Evolutionary conservation across 2,329 filamentous ascomycete species (phyloP).

Genomic region (Botrytis tulipae): DNA sequence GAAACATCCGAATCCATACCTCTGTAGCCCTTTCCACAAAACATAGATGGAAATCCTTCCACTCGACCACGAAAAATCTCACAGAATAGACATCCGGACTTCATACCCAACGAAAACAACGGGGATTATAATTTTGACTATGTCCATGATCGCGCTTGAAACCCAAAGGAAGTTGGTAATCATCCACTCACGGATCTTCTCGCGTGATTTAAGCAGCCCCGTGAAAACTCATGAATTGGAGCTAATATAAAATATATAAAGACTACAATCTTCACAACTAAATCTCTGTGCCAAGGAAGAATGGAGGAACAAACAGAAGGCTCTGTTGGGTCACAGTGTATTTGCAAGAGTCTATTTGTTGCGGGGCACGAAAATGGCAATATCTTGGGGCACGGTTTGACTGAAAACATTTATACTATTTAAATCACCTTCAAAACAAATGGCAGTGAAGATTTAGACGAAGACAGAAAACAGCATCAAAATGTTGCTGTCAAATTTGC

Average conservation of each 20-base stretch:
- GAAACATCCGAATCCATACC: background rate
- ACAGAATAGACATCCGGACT: background rate
- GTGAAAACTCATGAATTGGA: background rate
- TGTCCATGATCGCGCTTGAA: too few relatives aligned
- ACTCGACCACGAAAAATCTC: background rate
- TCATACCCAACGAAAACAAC: background rate
- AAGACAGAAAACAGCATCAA: background rate
- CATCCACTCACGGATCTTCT: background rate
- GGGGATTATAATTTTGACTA: too few relatives aligned
- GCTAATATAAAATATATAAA: background rate
- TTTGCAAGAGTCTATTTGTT: background rate
- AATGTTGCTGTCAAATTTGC: background rate
- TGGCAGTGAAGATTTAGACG: too few relatives aligned
- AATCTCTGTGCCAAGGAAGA: background rate
- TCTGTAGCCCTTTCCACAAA: background rate
- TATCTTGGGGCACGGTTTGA: accelerated
- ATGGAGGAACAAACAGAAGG: background rate
- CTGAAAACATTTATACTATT: background rate
- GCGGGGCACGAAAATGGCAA: background rate
- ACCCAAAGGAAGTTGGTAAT: background rate
- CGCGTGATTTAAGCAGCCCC: background rate
- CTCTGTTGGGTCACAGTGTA: background rate
- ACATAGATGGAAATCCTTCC: background rate
- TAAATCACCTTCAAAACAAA: accelerated
- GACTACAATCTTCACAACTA: background rate